phyloP scores from a whole-genome alignment of 164 flowering plant species.

The Piper betle region DNA sequence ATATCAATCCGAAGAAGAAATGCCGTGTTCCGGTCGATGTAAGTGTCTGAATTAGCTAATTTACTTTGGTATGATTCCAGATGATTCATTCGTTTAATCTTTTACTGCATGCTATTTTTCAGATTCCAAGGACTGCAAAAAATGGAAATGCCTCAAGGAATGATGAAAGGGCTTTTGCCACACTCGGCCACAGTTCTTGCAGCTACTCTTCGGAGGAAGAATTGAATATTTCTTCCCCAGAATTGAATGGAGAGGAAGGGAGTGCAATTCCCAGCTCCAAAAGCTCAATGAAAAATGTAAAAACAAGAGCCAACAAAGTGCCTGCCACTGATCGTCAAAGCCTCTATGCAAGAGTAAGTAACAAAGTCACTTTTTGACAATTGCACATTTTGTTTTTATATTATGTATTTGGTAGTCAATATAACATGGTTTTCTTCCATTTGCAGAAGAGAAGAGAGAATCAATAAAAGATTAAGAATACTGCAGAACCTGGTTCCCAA shows the following conservation, averaged over 20 bases:
- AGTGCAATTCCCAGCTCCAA: conserved; percentile 14
- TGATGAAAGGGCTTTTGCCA: conserved; percentile 12
- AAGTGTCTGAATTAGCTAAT: conserved; percentile 11
- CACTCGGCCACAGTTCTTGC: conserved; percentile 25
- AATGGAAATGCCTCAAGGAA: conserved; percentile 36
- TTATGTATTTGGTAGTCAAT: too few relatives aligned
- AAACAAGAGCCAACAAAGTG: conserved; percentile 59
- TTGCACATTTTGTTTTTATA: neutral
- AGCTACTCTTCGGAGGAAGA: conserved; percentile 58
- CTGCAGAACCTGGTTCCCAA: conserved; percentile 82
- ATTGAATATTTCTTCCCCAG: conserved; percentile 35
- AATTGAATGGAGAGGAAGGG: conserved; percentile 20
- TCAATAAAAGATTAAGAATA: conserved; percentile 68
- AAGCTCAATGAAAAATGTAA: conserved; percentile 26
- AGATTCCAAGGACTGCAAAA: conserved; percentile 37
- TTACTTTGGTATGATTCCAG: neutral
- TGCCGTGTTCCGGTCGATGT: conserved; percentile 29
- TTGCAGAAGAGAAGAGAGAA: conserved; percentile 81
- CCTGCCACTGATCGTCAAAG: conserved; percentile 90
- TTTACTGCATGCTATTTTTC: conserved; percentile 6
- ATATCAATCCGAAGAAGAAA: conserved; percentile 32
- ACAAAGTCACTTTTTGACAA: neutral
- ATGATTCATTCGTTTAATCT: neutral
- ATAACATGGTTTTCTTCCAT: neutral
- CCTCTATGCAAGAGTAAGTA: conserved; percentile 91